A percentile compares a stretch with the other conserved stretches of the same genome.
Conservation (phyloP, 805 yeast species). For the Wickerhamomyces bovis region DNA sequence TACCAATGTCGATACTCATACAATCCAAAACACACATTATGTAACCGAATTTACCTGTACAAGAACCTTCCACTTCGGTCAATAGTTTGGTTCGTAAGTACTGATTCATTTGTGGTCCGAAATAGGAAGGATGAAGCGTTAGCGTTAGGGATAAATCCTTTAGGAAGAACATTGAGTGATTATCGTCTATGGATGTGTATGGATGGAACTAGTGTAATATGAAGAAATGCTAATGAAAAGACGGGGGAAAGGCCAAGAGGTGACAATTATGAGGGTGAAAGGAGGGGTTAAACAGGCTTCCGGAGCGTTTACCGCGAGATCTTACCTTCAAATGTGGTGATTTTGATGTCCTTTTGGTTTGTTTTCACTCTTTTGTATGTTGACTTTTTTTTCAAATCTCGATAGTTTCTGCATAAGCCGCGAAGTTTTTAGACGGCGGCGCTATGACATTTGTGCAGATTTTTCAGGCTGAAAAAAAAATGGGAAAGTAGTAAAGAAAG, state of each 20-base stretch:
- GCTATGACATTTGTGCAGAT: not conserved
- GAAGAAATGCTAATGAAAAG: not conserved
- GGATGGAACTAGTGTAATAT: not conserved
- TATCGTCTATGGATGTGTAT: not conserved
- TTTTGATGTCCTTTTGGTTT: not conserved
- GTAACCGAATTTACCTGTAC: constrained; percentile 98
- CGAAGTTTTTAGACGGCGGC: not conserved
- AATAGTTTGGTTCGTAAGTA: constrained; percentile 82
- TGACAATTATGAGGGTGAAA: not conserved
- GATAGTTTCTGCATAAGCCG: not conserved
- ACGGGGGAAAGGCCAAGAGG: not conserved
- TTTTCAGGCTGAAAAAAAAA: constrained; percentile 2
- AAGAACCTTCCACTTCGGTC: constrained; percentile 96
- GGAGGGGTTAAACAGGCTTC: not conserved
- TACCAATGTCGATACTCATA: constrained; percentile 90
- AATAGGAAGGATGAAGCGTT: constrained; percentile 94
- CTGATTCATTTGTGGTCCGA: constrained; percentile 97
- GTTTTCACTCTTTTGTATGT: not conserved
- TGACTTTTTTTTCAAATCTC: not conserved
- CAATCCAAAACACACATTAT: constrained; percentile 94
- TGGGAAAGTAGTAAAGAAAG: not conserved
- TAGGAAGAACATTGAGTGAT: constrained; percentile 34
- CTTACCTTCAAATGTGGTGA: not conserved
- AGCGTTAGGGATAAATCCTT: constrained; percentile 89
- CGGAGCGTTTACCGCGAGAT: not conserved